Percentiles rank a stretch among this genome's conserved stretches.
Conservation (phyloP, 2,329 filamentous ascomycete species). For the Neonectria sp. region DNA sequence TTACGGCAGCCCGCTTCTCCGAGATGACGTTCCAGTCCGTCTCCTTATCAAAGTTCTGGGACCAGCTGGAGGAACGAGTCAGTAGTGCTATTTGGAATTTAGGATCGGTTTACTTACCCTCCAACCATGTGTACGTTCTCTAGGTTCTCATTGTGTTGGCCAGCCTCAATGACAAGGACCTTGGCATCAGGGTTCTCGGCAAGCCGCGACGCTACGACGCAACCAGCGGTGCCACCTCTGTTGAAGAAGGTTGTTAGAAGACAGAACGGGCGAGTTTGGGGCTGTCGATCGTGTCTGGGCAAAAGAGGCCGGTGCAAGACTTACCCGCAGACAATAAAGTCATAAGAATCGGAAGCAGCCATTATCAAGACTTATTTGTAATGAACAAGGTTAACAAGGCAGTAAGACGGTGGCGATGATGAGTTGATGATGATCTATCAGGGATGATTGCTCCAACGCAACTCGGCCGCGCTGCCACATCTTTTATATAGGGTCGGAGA, state of each 20-base stretch:
- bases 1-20: slow-evolving; percentile 55
- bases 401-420: slow-evolving; percentile 7
- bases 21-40: slow-evolving; percentile 67
- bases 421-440: slow-evolving; percentile 5
- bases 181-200: slow-evolving; percentile 51
- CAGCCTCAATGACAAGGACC: slow-evolving; percentile 56
- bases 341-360: slow-evolving; percentile 46
- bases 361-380: slow-evolving; percentile 26
- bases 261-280: not conserved
- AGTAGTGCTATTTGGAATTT: not conserved
- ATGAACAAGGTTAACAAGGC: no score
- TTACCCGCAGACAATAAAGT: slow-evolving; percentile 55
- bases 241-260: slow-evolving; percentile 23
- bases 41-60: slow-evolving; percentile 62
- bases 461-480: slow-evolving; percentile 1
- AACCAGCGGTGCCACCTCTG: slow-evolving; percentile 56
- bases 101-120: slow-evolving; percentile 51
- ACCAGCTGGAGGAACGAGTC: slow-evolving; percentile 51
- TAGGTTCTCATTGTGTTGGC: slow-evolving; percentile 58
- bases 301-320: slow-evolving; percentile 26
- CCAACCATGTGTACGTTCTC: slow-evolving; percentile 67
- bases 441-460: not conserved
- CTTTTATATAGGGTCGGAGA: slow-evolving; percentile 21
- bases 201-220: slow-evolving; percentile 55
- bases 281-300: slow-evolving; percentile 12